Evolutionary conservation across 768 basidiomycete species (phyloP).

Genomic region (Xanthoconium purpureum): DNA sequence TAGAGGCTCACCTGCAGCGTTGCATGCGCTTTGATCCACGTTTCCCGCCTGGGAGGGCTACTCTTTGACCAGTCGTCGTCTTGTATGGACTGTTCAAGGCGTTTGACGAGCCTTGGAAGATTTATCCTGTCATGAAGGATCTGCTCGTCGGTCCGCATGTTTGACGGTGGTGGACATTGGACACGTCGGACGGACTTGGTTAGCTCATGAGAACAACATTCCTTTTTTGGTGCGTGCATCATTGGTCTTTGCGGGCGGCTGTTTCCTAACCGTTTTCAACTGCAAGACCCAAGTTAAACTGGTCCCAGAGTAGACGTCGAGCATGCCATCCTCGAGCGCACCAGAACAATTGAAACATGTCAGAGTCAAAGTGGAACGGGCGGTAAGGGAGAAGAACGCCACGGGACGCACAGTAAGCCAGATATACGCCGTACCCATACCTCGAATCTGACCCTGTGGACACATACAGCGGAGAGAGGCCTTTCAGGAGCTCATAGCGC

Average conservation of each 20-base stretch:
- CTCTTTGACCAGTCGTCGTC: constrained; percentile 35
- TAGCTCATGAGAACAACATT: constrained; percentile 23
- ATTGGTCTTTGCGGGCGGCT: constrained; percentile 14
- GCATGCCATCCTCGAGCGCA: constrained; percentile 22
- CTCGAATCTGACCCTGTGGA: constrained; percentile 8
- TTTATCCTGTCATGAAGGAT: constrained; percentile 64
- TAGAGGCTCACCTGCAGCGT: constrained; percentile 49
- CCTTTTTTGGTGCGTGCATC: constrained; percentile 14
- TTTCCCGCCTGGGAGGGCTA: constrained; percentile 23
- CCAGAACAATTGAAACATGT: constrained; percentile 21
- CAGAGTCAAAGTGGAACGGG: constrained; percentile 42
- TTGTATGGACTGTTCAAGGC: constrained; percentile 55
- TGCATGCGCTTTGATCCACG: constrained; percentile 56
- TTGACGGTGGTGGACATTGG: background rate
- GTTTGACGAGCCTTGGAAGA: constrained; percentile 54
- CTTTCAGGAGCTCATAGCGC: constrained; percentile 51
- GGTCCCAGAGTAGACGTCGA: background rate
- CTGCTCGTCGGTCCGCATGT: constrained; percentile 32
- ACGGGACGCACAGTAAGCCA: constrained; percentile 39
- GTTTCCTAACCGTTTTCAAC: background rate
- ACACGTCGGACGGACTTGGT: background rate
- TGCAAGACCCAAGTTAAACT: background rate
- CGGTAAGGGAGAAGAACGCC: constrained; percentile 38
- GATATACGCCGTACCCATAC: background rate
- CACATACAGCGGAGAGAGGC: constrained; percentile 47